Evolutionary conservation across 192 early-diverging fungal genomes (phyloP), one percentile per base, ranked within the genome.

Genomic region (Rhizoclosmatium sp.): DNA sequence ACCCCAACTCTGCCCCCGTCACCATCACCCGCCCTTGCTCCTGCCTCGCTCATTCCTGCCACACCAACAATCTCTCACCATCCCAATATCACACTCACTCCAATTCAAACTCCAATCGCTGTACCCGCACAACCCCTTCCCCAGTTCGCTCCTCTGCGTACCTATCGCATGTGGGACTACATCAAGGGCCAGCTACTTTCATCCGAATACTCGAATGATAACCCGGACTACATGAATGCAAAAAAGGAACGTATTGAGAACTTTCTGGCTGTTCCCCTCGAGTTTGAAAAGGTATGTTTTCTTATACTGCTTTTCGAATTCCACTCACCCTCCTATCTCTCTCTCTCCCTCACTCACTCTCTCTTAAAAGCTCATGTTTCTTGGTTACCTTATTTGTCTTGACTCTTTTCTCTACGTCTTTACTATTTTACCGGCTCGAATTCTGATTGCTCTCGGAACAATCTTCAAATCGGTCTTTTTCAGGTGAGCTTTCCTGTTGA

Each of bases 371-470:
- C 89, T 99, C 72, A 86, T 99, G 88, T 87, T 90, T 40, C 94
- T 99, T 87, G 98, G 98, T 16, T 93, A 92, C 47, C 83, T 95
- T 42, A 93, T 99, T 5, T 98, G 96, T 72, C 83, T 98, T 47
- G 98, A 99, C 80, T 95, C 97, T 14, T 96, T 99, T 74, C 82
- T 99, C 3, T 95, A 97, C 76, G 93, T 94, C 1, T 97, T 99
- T 79, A 97, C 98, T 0, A 95, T 99, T 60, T 80, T 99, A 19
- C 98, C 98, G 0, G 83, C 95, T 12, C 91, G 96, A 21, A 93
- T 98, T 72, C 56, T 91, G 9, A 82, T 97, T 21, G 94, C 97
- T 0, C 42, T 90, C 2, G 75, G 83, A 16, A 83, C 84, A 5
- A 76, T 93, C 23, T 47, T 85, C 9, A 54, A 61, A 39, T 56